Conservation (phyloP, 176 grass and related monocot genomes). For the Oryza nivara region DNA sequence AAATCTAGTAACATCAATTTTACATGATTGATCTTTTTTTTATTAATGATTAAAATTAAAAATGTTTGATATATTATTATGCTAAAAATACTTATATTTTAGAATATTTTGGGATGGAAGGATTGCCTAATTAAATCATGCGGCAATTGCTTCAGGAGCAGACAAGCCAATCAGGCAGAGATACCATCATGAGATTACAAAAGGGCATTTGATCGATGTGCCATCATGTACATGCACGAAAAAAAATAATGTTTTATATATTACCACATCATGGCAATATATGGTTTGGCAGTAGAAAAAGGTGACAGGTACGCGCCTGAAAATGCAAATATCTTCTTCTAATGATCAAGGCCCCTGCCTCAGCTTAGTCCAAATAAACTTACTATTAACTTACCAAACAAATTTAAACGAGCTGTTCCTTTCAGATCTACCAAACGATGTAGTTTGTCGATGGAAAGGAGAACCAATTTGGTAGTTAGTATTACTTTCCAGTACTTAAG, state of each 20-base stretch:
- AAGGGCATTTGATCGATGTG: no score
- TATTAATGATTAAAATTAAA: no score
- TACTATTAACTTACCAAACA: neutral
- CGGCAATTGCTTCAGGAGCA: neutral
- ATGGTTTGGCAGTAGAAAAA: neutral
- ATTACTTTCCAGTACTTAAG: neutral
- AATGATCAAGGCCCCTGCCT: neutral
- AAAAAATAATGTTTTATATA: neutral
- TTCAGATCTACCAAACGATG: neutral
- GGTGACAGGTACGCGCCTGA: neutral
- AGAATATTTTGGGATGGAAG: no score
- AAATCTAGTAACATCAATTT: no score
- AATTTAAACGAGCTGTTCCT: neutral
- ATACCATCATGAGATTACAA: no score
- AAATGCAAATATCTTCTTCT: neutral
- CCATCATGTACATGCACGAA: no score
- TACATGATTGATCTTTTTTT: no score
- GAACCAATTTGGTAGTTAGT: neutral
- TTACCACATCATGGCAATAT: neutral
- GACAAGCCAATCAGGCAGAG: neutral
- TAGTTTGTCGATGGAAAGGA: neutral
- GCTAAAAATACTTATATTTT: no score
- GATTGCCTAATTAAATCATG: neutral
- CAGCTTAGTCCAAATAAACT: neutral
- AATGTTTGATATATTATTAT: no score